Evolutionary conservation across 1,284 basidiomycete species (phyloP), one percentile per base, ranked within the genome.

Genomic region (Marasmius tenuissimus): DNA sequence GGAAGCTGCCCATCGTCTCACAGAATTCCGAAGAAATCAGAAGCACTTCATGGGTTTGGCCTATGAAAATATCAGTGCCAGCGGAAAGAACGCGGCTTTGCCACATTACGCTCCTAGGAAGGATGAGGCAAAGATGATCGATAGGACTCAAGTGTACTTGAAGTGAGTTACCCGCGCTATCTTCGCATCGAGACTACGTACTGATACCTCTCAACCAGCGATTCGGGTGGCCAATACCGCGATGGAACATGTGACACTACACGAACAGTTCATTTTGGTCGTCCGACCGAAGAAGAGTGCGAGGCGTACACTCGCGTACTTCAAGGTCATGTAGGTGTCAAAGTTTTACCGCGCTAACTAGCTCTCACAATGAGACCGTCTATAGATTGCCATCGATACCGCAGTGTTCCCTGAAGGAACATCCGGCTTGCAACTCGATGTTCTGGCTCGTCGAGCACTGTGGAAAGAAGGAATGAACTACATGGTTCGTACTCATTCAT

Each of bases 171-270:
- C 52, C 22, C 51, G 37, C 50, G 16, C 33, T 59, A 12, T 38
- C 40, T 54, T 50, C 37, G 20, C 45, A 33, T 48, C 27, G 39
- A 27, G 18, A 18, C 16, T 33, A 40, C 27, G 20, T 38, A 16
- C 49, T 56, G 50, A 52, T 58, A 49, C 52, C 48, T 67, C 64
- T 67, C 65, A 51, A 27, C 33, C 65, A 93, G 92, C 70, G 94
- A 96, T 74, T 94, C 94, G 39, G 94, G 94, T 54, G 94, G 91
- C 0, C 93, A 96, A 71, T 96, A 96, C 75, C 79, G 82, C 66
- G 94, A 96, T 70, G 94, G 93, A 3, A 97, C 96, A 1, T 96
- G 95, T 75, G 95, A 98, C 75, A 96, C 94, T 9, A 96, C 94
- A 1, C 85, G 96, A 58, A 97, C 95, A 8, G 78, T 93, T 58